phyloP scores from a whole-genome alignment of 2,329 filamentous ascomycete species.

The Nemania sp. region DNA sequence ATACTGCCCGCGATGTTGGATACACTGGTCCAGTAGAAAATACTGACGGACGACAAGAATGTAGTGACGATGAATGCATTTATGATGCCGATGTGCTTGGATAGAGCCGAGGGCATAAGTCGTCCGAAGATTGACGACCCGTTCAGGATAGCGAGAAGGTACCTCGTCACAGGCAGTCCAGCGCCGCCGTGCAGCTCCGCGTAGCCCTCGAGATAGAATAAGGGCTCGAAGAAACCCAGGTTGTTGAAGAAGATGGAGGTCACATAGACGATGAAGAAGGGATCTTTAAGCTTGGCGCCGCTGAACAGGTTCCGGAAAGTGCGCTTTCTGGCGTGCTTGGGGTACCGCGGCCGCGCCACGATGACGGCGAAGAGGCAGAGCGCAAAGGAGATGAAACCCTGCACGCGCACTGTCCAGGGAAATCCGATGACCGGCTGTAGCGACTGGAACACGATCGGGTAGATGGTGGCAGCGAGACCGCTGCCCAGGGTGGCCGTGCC shows the following conservation, averaged over 20 bases:
- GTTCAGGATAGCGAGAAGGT: conserved; percentile 65
- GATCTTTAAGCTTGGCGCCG: conserved; percentile 32
- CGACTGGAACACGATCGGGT: conserved; percentile 38
- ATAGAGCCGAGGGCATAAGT: conserved; percentile 60
- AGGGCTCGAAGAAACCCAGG: conserved; percentile 37
- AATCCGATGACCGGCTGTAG: conserved; percentile 36
- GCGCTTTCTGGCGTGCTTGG: conserved; percentile 26
- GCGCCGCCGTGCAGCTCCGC: conserved; percentile 31
- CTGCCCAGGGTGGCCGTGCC: conserved; percentile 34
- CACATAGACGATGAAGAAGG: conserved; percentile 34
- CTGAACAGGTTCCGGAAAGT: conserved; percentile 30
- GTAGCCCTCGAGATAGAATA: conserved; percentile 37
- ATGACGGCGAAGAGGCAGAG: conserved; percentile 33
- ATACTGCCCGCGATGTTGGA: conserved; percentile 53
- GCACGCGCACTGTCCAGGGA: conserved; percentile 36
- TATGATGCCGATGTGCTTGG: conserved; percentile 56
- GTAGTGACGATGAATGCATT: conserved; percentile 55
- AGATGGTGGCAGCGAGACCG: conserved; percentile 33
- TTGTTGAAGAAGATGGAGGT: conserved; percentile 38
- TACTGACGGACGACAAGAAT: conserved; percentile 51
- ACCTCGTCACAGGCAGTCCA: conserved; percentile 53
- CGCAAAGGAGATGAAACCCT: conserved; percentile 35
- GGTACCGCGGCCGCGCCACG: conserved; percentile 37
- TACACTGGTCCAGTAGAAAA: conserved; percentile 58
- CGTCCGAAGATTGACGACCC: conserved; percentile 63